phyloP scores from a whole-genome alignment of 148 eudicot species.

The Camellia japonica region DNA sequence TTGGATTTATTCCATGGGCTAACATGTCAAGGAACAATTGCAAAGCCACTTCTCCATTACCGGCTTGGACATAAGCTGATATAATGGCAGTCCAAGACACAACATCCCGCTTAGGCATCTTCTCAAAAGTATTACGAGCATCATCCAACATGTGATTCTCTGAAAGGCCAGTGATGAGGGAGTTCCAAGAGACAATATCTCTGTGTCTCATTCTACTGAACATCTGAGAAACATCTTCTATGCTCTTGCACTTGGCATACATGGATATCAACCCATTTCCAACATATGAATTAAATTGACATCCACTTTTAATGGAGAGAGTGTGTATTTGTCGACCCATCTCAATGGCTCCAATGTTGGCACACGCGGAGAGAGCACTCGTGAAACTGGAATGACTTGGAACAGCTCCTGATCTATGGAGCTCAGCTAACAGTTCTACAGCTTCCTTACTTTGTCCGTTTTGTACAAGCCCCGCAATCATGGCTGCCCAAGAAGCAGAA shows the following conservation, averaged over 20 bases:
- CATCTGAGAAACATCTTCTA: constrained; percentile 37
- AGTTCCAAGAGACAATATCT: constrained; percentile 39
- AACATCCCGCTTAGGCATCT: constrained; percentile 40
- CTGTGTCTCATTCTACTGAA: constrained; percentile 27
- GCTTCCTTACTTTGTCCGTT: constrained; percentile 39
- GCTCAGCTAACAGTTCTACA: constrained; percentile 29
- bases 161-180: constrained; percentile 33
- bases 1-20: constrained; percentile 27
- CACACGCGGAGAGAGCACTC: constrained; percentile 40
- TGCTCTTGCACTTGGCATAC: constrained; percentile 53
- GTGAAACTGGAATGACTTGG: constrained; percentile 40
- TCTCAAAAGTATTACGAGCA: constrained; percentile 35
- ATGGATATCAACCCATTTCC: constrained; percentile 43
- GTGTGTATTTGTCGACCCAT: constrained; percentile 44
- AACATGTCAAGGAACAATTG: constrained; percentile 32
- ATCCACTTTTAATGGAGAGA: constrained; percentile 33
- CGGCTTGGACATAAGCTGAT: constrained; percentile 33
- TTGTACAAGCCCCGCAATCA: constrained; percentile 39
- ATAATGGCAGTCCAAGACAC: constrained; percentile 41
- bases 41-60: constrained; percentile 31
- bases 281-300: constrained; percentile 33
- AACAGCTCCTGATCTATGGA: constrained; percentile 34
- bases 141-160: constrained; percentile 32
- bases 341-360: constrained; percentile 35
- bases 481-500: constrained; percentile 39